phyloP scores from a whole-genome alignment of 306 rosid species.

The Glycine tomentella region DNA sequence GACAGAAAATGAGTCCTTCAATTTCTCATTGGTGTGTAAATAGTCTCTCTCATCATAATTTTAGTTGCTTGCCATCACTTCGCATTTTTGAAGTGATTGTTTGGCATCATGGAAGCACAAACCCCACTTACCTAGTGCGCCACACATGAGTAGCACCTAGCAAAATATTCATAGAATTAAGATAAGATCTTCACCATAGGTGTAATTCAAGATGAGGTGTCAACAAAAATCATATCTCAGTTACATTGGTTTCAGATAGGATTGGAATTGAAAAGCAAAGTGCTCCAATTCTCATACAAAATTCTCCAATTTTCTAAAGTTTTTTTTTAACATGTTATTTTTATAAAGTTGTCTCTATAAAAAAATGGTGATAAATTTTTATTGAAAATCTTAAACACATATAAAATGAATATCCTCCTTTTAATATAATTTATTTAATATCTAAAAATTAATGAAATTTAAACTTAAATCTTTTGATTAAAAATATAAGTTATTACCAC shows the following conservation, averaged over 20 bases:
- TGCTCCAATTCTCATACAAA: too few relatives aligned
- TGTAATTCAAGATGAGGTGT: constrained; percentile 18
- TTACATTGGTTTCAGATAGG: constrained; percentile 31
- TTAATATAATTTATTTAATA: too few relatives aligned
- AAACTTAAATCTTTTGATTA: too few relatives aligned
- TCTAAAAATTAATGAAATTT: too few relatives aligned
- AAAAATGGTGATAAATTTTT: too few relatives aligned
- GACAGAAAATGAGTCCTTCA: constrained; percentile 5
- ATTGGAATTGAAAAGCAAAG: background rate
- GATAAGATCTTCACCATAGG: constrained; percentile 24
- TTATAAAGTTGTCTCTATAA: too few relatives aligned
- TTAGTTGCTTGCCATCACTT: constrained; percentile 44
- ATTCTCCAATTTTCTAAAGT: too few relatives aligned
- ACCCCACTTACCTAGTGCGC: constrained; percentile 50
- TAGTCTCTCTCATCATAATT: constrained; percentile 40
- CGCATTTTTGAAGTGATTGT: constrained; percentile 34
- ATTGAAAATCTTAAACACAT: too few relatives aligned
- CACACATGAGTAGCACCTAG: constrained; percentile 46
- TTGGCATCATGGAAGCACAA: constrained; percentile 44
- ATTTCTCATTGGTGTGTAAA: constrained; percentile 16
- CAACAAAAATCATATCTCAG: constrained; percentile 30
- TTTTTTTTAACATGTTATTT: too few relatives aligned
- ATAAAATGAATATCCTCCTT: too few relatives aligned
- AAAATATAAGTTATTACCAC: too few relatives aligned
- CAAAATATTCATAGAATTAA: too few relatives aligned